Percentiles rank a stretch among this genome's conserved stretches.
These are phyloP conservation scores for Triangularia setosa DNA, from an alignment of 2,329 filamentous ascomycete genomes.

Conservation along the genomic window DNA sequence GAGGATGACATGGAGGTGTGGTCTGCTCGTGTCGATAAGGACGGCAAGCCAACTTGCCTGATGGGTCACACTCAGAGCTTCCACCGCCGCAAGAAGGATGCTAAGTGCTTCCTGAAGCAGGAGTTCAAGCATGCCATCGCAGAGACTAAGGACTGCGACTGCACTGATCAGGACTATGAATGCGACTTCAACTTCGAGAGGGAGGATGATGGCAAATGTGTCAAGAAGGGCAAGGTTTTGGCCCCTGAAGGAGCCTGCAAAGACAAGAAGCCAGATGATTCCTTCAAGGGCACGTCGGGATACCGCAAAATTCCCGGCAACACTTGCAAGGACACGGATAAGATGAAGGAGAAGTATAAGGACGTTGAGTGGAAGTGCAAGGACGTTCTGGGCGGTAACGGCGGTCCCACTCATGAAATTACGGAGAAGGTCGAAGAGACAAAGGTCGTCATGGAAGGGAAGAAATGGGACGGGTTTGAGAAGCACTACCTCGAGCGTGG, in stretches of 20 bases:
- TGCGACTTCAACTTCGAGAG: constrained; percentile 89
- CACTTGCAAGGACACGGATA: constrained; percentile 57
- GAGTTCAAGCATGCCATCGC: constrained; percentile 77
- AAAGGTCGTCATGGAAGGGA: constrained; percentile 59
- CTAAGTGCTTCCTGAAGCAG: constrained; percentile 82
- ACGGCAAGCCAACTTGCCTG: constrained; percentile 79
- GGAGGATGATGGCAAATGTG: constrained; percentile 64
- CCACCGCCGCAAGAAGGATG: constrained; percentile 76
- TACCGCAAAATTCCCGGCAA: constrained; percentile 89
- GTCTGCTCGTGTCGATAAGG: constrained; percentile 75
- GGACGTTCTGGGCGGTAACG: constrained; percentile 47
- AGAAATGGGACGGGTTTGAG: constrained; percentile 47
- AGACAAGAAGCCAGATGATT: constrained; percentile 58
- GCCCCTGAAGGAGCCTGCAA: constrained; percentile 72
- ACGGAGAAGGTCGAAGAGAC: constrained; percentile 64
- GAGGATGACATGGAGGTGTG: constrained; percentile 81
- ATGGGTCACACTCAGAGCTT: constrained; percentile 96
- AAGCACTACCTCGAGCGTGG: constrained; percentile 77
- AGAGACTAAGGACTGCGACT: constrained; percentile 71
- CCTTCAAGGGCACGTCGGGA: constrained; percentile 80
- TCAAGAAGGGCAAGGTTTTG: constrained; percentile 56
- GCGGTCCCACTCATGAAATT: constrained; percentile 47
- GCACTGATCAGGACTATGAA: constrained; percentile 82
- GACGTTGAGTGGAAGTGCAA: constrained; percentile 72
- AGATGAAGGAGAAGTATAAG: constrained; percentile 64